Evolutionary conservation across 345 rosid genomes (phyloP), one percentile per base, ranked within the genome.

Genomic region (Lepidium aucheri): DNA sequence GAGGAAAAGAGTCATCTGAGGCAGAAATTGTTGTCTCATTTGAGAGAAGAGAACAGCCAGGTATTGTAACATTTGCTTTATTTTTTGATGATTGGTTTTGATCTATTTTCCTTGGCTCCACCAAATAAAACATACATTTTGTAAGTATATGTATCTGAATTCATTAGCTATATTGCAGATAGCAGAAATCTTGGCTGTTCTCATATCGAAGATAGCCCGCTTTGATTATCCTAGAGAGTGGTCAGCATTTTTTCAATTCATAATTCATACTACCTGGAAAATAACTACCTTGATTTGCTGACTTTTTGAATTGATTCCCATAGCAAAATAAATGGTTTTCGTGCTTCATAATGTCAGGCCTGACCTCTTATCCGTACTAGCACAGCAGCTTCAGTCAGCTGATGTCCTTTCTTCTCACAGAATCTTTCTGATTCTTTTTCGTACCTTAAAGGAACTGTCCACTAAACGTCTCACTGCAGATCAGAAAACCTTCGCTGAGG

Each of bases 171-270:
- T 61, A 38, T 58, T 14, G 33, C 88, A 94, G 99, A 83, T 94
- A 60, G 93, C 97, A 62, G 80, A 74, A 63, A 75, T 85, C 88
- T 72, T 90, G 72, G 92, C 97, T 54, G 97, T 94, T 60, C 89
- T 90, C 41, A 76, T 90, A 61, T 90, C 99, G 35, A 90, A 84
- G 77, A 88, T 90, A 76, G 93, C 96, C 46, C 99, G 96, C 41
- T 80, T 90, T 58, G 99, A 94, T 80, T 94, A 94, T 86, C 99
- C 97, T 13, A 85, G 79, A 76, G 99, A 94, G 74, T 94, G 77
- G 77, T 74, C 16, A 60, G 77, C 52, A 60, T 39, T 67, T 53
- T 62, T 53, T 62, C 63, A 18, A 63, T 52, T 53, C 35, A 12
- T 22, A 7, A 8, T 28, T 52, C 28, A 44, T 17, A 53, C 18